A percentile compares a stretch with the other conserved stretches of the same genome.
Conservation (phyloP, 345 rosid species). For the Syzygium aqueum region DNA sequence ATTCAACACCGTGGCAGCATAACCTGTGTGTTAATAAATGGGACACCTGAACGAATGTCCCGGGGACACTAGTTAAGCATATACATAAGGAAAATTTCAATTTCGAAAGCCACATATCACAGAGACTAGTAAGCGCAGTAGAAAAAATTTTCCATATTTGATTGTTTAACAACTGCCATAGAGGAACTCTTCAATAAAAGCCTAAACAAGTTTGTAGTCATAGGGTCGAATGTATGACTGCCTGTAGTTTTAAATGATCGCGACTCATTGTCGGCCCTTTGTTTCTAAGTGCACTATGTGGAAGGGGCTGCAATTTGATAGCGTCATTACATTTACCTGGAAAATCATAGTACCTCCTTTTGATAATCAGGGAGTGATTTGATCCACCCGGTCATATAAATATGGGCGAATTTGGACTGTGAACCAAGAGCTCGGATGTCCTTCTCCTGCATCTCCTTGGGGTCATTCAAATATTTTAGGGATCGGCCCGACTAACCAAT, state of each 20-base stretch:
- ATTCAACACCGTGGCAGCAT: neutral
- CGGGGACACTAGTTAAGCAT: neutral
- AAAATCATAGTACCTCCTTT: neutral
- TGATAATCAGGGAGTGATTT: neutral
- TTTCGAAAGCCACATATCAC: neutral
- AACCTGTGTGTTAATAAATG: neutral
- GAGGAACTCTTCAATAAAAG: neutral
- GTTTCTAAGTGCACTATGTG: neutral
- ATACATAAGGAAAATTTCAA: neutral
- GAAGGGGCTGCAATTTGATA: no score
- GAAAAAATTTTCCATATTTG: neutral
- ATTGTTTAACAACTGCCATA: neutral
- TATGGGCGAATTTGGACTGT: neutral
- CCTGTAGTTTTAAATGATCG: neutral
- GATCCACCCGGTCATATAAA: neutral
- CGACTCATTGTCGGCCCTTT: neutral
- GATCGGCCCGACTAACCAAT: neutral
- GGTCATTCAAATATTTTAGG: neutral
- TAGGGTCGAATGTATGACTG: neutral
- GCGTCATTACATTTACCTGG: neutral
- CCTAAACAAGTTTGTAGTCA: neutral
- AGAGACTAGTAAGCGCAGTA: neutral
- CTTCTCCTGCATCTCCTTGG: neutral
- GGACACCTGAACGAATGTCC: neutral
- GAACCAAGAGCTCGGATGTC: neutral